Percentiles rank a stretch among this genome's conserved stretches.
Conservation (phyloP, 768 basidiomycete genomes). For the Crassisporium funariophilum region DNA sequence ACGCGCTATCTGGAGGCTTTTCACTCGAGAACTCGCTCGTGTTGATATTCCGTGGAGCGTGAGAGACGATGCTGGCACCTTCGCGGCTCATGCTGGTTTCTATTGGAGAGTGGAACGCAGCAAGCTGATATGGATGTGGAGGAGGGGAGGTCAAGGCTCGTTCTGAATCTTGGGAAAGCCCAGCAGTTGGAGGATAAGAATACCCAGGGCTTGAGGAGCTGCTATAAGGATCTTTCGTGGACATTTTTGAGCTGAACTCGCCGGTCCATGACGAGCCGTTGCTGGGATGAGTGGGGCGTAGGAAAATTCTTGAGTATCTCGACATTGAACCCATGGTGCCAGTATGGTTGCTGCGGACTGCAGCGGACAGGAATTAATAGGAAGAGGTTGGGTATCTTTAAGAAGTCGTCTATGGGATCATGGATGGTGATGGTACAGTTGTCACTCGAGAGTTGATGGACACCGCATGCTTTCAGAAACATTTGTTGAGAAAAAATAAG, state of each 20-base stretch:
- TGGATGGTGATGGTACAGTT: too few species aligned
- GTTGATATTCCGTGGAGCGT: conserved; percentile 7
- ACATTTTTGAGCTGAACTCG: conserved; percentile 18
- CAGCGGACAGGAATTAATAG: neutral
- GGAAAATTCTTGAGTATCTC: conserved; percentile 23
- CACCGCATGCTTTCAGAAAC: too few species aligned
- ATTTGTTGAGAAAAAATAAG: too few species aligned
- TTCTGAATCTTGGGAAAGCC: conserved; percentile 16
- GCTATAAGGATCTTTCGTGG: conserved; percentile 16
- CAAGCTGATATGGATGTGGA: conserved; percentile 26
- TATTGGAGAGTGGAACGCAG: conserved; percentile 15
- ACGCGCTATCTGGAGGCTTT: conserved; percentile 10
- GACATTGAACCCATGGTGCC: too few species aligned
- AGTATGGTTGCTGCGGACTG: too few species aligned
- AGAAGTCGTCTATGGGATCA: conserved; percentile 4
- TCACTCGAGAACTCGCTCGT: conserved; percentile 9
- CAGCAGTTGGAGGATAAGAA: conserved; percentile 21
- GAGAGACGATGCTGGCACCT: conserved; percentile 4
- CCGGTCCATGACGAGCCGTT: conserved; percentile 16
- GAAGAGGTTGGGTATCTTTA: conserved; percentile 3
- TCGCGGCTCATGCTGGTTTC: conserved; percentile 8
- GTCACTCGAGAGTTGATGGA: too few species aligned
- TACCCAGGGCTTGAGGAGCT: conserved; percentile 18
- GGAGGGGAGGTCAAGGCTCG: conserved; percentile 16
- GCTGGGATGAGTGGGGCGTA: conserved; percentile 15